A percentile compares a stretch with the other conserved stretches of the same genome.
Conservation (phyloP, 176 grass and related monocot species). For the Oryza meridionalis region DNA sequence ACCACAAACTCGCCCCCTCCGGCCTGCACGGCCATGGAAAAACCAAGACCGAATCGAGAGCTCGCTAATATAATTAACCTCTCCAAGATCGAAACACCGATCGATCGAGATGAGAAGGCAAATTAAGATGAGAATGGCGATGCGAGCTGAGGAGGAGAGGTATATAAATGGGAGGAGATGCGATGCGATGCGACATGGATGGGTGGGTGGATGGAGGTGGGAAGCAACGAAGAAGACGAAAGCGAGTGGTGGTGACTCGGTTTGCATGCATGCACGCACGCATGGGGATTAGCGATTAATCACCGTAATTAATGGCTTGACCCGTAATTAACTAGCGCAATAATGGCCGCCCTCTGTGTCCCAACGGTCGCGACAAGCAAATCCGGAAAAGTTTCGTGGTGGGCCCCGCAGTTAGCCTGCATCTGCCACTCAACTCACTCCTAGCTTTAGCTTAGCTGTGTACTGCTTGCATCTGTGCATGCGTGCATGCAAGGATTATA, state of each 20-base stretch:
- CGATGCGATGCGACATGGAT: neutral
- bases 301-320: neutral
- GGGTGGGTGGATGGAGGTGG: neutral
- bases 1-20: neutral
- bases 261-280: neutral
- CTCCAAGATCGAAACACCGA: no score
- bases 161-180: neutral
- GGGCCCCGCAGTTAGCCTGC: neutral
- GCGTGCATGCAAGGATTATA: neutral
- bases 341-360: neutral
- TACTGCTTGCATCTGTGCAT: neutral
- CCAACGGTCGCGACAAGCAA: neutral
- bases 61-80: no score
- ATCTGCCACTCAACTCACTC: neutral
- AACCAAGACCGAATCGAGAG: neutral
- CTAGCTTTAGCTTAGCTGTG: no score
- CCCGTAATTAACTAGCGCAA: neutral
- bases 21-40: slow-evolving; percentile 49
- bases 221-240: neutral
- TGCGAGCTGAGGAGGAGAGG: neutral
- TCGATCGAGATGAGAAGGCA: no score
- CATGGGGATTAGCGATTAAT: neutral
- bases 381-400: neutral
- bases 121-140: no score
- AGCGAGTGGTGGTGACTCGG: neutral